Evolutionary conservation across 2,329 filamentous ascomycete species (phyloP), one percentile per base, ranked within the genome.

Genomic region (Nemania sp.): DNA sequence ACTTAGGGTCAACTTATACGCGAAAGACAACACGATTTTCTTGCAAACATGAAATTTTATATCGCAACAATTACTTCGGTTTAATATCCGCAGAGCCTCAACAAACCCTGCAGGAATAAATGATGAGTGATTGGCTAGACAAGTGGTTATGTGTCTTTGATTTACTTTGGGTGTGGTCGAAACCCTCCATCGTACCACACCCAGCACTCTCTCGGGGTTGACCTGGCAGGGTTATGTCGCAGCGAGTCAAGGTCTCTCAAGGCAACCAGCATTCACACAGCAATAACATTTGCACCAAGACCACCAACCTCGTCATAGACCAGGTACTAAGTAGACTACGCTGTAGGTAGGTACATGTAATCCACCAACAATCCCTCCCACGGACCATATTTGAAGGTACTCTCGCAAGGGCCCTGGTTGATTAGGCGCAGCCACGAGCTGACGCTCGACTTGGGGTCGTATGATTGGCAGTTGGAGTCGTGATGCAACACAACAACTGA

Each of bases 391-490:
- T 8, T 29, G n/a, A 24, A 51, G 47, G 22, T 51, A 6, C 51
- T 27, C 51, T 27, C 51, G 29, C 38, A 65, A 61, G n/a, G 53
- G 43, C 55, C 61, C 63, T 65, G 49, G 60, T 45, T 52, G 55
- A 56, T 65, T 70, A 55, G 70, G 64, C 67, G 57, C 68, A 70
- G 69, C 41, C 57, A 72, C 69, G 72, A 72, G 68, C 69, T 70
- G 65, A 65, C 59, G 13, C 68, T 70, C 67, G 62, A 63, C 62
- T 53, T 66, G 49, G 56, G 59, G 68, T 71, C 66, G 55, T 64
- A 74, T 75, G 76, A 76, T 77, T 77, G 76, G 76, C 55, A 3
- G 47, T 66, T 64, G 62, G 45, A 41, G 35, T 54, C 29, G 67
- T 66, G 69, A 74, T 75, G 73, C 67, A 68, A 72, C 72, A 69